A percentile compares a stretch with the other conserved stretches of the same genome.
Evolutionary conservation across 768 basidiomycete species (phyloP).

Genomic region (Macrolepiota dolichaula): DNA sequence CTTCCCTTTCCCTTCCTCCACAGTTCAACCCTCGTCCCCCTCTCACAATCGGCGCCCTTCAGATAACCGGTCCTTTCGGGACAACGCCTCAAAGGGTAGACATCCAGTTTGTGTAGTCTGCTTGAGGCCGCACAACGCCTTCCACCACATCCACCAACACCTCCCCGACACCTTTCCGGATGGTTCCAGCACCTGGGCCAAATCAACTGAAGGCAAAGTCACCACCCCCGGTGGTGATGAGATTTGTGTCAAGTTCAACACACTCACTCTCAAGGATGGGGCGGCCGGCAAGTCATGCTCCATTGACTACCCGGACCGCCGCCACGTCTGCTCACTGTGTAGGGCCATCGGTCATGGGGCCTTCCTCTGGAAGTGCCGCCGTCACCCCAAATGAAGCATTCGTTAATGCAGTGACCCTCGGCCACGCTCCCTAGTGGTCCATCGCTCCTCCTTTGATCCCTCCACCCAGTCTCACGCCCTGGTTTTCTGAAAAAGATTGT

Average conservation of each 20-base stretch:
- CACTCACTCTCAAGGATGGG: neutral
- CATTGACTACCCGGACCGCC: neutral
- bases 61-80: neutral
- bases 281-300: neutral
- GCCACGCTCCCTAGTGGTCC: no score
- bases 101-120: neutral
- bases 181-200: neutral
- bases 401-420: no score
- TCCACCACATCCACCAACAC: neutral
- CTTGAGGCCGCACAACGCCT: neutral
- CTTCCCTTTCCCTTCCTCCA: neutral
- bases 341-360: neutral
- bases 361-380: neutral
- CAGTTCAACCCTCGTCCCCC: neutral
- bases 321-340: neutral
- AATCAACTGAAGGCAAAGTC: neutral
- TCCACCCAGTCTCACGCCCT: no score
- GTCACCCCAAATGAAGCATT: neutral
- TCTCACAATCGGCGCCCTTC: neutral
- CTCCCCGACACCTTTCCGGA: neutral
- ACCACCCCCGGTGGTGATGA: neutral
- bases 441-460: no score
- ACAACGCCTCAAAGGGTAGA: neutral
- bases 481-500: no score
- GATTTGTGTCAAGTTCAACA: neutral